Evolutionary conservation across 495 filamentous ascomycete species (phyloP), one percentile per base, ranked within the genome.

Genomic region (Lentithecium fluviatile): DNA sequence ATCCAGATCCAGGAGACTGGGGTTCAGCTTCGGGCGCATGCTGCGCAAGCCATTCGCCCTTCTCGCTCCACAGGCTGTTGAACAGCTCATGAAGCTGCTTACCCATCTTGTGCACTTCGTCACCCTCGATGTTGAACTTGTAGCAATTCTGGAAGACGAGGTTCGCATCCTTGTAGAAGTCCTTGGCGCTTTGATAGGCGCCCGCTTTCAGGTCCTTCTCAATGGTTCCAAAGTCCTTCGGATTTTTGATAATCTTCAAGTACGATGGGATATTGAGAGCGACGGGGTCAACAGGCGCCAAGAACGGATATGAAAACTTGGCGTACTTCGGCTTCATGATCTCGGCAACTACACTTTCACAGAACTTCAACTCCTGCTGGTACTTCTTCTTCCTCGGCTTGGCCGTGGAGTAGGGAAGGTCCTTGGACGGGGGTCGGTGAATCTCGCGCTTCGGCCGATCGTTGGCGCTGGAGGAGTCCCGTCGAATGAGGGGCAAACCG

Each of bases 251-350:
- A 64, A 97, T 76, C 65, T 86, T 91, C 71, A 91, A 90, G 69
- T 98, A 98, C 17, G 87, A 83, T 1, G 94, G 94, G 57, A 98
- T 97, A 74, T 95, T 92, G 58, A 96, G 75, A 4, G 91, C 93
- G 21, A 97, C 92, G 0, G 95, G 93, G 66, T 98, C 94, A 15
- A 98, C 94, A 0, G 93, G 89, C 4, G 75, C 72, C 65, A 88
- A 76, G 75, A 98, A 98, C 38, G 88, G 83, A 29, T 76, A 77
- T 5, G 88, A 85, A 65, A 85, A 77, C 1, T 69, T 64, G 25
- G 75, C 77, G 68, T 96, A 82, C 70, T 89, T 90, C 0, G 82
- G 72, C 70, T 91, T 93, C 63, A 83, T 78, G 10, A 97, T 69
- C 72, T 97, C 90, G 29, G 84, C 82, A 40, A 96, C 68, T 11